A percentile compares a stretch with the other conserved stretches of the same genome.
Conservation (phyloP, 1,284 basidiomycete species). For the Anthracocystis setariae region DNA sequence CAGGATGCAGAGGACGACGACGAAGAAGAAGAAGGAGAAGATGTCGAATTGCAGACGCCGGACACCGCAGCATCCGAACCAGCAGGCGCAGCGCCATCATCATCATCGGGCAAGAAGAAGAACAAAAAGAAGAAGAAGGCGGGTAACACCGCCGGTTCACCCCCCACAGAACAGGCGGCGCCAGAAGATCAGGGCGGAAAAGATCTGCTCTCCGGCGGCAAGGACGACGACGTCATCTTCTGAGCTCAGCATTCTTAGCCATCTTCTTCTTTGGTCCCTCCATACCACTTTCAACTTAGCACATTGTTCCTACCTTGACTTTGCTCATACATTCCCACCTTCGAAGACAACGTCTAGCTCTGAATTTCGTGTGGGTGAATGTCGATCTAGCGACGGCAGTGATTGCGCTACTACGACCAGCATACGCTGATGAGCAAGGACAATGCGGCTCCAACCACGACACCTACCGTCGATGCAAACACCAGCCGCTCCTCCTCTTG, state of each 20-base stretch:
- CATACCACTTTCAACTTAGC: slow-evolving; percentile 4
- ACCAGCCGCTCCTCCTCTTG: slow-evolving; percentile 32
- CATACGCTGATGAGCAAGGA: slow-evolving; percentile 42
- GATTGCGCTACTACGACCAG: slow-evolving; percentile 13
- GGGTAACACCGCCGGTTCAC: slow-evolving; percentile 3
- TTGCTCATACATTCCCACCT: too few species aligned
- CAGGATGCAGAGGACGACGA: slow-evolving; percentile 12
- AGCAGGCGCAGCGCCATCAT: neutral
- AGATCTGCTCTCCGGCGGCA: slow-evolving; percentile 61
- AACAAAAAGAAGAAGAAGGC: slow-evolving; percentile 29
- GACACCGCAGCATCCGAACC: neutral
- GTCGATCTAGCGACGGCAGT: neutral
- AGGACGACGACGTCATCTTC: slow-evolving; percentile 67
- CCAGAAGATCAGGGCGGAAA: slow-evolving; percentile 27
- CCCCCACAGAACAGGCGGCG: neutral
- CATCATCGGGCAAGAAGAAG: slow-evolving; percentile 14
- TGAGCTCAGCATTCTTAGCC: slow-evolving; percentile 5
- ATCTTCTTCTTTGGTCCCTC: neutral
- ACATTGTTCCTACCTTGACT: too few species aligned
- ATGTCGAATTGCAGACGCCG: neutral
- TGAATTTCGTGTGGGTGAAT: too few species aligned
- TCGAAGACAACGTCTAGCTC: too few species aligned
- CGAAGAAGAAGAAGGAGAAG: slow-evolving; percentile 2
- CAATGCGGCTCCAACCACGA: slow-evolving; percentile 37
- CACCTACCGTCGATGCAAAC: slow-evolving; percentile 41